Evolutionary conservation across 352 stramenopile genomes (phyloP), one percentile per base, ranked within the genome.

Genomic region (Phytophthora agathidicida): DNA sequence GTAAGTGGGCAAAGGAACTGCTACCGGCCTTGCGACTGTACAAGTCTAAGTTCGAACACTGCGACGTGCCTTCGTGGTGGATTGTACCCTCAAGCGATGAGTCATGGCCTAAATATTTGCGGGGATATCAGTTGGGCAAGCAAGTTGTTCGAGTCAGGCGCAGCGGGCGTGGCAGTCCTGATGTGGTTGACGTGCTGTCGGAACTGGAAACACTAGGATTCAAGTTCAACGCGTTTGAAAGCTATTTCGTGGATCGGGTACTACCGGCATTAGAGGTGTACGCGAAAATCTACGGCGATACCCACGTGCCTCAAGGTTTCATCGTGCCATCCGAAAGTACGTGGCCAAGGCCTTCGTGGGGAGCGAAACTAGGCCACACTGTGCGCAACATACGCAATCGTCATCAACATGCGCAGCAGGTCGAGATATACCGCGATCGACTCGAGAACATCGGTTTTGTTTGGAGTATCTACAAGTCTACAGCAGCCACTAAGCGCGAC

Each of bases 391-490:
- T 98, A 61, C 88, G 93, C 47, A 77, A 64, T 24, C 71, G 77
- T 1, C 87, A 90, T 61, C 95, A 95, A 37, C 95, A 98, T 68
- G 84, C 94, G 1, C 90, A 93, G 51, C 81, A 91, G 19, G 81
- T 96, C 26, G 80, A 94, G 41, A 63, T 77, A 27, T 71, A 95
- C 39, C 87, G 75, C 27, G 68, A 94, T 3, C 70, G 89, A 17
- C 70, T 98, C 20, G 81, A 96, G 32, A 71, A 84, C 13, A 68
- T 98, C 16, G 94, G 93, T 8, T 98, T 98, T 65, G 73, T 92
- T 22, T 98, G 94, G 92, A 84, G 79, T n/a, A 70, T 88, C n/a
- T 75, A 85, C 37, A 68, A 86, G 44, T 81, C 71, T 10, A 71
- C 69, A 3, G 72, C 68, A 20, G 57, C 67, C 17, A 82, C 65